Conservation (phyloP, 495 filamentous ascomycete genomes). For the Xylaria cubensis region DNA sequence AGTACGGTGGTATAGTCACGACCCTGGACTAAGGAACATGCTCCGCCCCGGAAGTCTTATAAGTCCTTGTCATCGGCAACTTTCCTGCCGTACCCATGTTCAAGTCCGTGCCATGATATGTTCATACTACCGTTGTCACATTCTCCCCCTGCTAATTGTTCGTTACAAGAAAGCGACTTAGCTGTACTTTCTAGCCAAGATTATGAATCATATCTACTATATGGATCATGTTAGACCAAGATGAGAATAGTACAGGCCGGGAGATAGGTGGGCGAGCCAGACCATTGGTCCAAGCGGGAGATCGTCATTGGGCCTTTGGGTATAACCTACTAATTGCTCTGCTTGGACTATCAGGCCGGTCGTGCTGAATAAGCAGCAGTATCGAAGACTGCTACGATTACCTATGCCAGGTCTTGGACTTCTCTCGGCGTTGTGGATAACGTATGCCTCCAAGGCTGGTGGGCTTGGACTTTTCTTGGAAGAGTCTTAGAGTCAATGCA, state of each 20-base stretch:
- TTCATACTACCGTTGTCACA: not conserved
- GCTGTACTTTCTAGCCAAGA: constrained; percentile 11
- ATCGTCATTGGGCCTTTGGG: not conserved
- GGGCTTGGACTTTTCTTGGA: constrained; percentile 8
- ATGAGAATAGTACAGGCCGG: not conserved
- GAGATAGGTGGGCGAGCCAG: not conserved
- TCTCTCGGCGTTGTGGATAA: constrained; percentile 6
- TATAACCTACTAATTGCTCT: not conserved
- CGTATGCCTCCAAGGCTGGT: not conserved
- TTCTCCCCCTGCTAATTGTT: not conserved
- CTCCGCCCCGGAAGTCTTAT: constrained; percentile 2
- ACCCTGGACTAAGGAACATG: not conserved
- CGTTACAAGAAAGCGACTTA: constrained; percentile 7
- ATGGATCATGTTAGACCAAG: not conserved
- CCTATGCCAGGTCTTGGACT: not conserved
- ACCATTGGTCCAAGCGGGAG: not conserved
- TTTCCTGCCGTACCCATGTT: not conserved
- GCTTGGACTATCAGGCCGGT: not conserved
- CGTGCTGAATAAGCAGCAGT: constrained; percentile 1
- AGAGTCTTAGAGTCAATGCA: constrained; percentile 8
- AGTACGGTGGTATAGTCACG: not conserved
- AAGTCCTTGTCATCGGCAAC: not conserved
- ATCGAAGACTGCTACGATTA: not conserved
- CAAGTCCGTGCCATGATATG: constrained; percentile 7
- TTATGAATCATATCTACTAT: constrained; percentile 4